Evolutionary conservation across 768 basidiomycete genomes (phyloP), one percentile per base, ranked within the genome.

Genomic region (Dacryopinax primogenitus): DNA sequence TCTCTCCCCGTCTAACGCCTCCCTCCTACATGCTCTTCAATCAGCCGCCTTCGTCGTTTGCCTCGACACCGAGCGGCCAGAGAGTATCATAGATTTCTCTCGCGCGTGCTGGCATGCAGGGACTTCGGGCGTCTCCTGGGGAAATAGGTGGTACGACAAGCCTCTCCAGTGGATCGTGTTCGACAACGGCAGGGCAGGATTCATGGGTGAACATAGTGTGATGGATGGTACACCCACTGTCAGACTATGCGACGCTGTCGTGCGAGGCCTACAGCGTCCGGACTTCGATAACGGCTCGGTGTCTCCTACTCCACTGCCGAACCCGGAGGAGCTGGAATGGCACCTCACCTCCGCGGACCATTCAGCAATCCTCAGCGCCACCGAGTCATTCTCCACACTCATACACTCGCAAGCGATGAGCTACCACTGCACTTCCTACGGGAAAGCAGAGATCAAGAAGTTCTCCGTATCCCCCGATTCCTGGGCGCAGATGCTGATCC

Each of bases 401-500:
- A 78, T 85, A 39, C 78, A 81, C 37, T 79, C 81, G 30, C 90
- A 92, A 70, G 78, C 79, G 64, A 76, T 92, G 66, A 77, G 78
- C 23, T 85, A 84, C 74, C 74, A 82, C 66, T 77, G 82, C 39
- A 91, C 90, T 1, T 73, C 77, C 0, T 97, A 94, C 70, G 94
- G 94, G 34, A 95, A 93, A 75, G 82, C 82, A 45, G 82, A 83
- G 18, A 90, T 95, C 77, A 96, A 95, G 79, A 76, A 80, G 15
- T 91, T 90, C 70, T 85, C 88, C 34, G 84, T 88, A n/a, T 90
- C 91, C 41, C 94, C 94, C 1, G 94, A 97, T 72, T 88, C 88
- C 30, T 96, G 92, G 92, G 86, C 89, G 51, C 94, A 97, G 77
- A 85, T 96, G 82, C 77, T 92, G 71, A 80, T 94, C 62, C 94